Evolutionary conservation across 148 eudicot species (phyloP), one percentile per base, ranked within the genome.

Genomic region (Rhododendron kiyosumense): DNA sequence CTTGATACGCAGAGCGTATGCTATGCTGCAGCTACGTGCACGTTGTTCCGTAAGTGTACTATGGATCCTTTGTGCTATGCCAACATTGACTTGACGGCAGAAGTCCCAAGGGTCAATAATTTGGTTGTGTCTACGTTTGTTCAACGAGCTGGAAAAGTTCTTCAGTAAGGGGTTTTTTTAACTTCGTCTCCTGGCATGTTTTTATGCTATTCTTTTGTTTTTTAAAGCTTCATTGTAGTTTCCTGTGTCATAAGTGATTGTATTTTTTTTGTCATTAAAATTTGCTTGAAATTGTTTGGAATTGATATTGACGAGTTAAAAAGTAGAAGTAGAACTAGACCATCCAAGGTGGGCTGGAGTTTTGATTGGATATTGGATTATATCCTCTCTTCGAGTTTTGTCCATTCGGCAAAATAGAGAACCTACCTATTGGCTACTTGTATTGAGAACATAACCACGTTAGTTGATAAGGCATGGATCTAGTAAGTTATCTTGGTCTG

Each of bases 71-170:
- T 86, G 80, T 92, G 96, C 89, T 93, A 91, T 85, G 88, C 92
- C 77, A 82, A 89, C 83, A 89, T 93, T 83, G 93, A 93, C 86
- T 88, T 93, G 89, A 90, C 85, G 65, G 86, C 93, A 24, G 86
- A 49, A 77, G 90, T 88, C 36, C 93, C 94, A 15, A 93, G 88
- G 93, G 92, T 93, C 86, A 92, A 92, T 75, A 91, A 93, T 88
- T 41, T 86, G 82, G 94, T 93, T 65, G 94, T 92, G 52, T 91
- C 94, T 59, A 91, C 91, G 12, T 90, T 93, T 94, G 88, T 93
- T 85, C 92, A 91, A 57, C 92, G 96, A 90, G 96, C 94, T 85
- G 96, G 96, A 76, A 90, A 89, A 89, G 88, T 57, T 41, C 90
- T 93, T 32, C 86, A 83, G 96, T 93, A 86, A 81, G 89, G 78